Base-by-base conservation (phyloP, 148 eudicot genomes). In the Linanthus parryae region DNA sequence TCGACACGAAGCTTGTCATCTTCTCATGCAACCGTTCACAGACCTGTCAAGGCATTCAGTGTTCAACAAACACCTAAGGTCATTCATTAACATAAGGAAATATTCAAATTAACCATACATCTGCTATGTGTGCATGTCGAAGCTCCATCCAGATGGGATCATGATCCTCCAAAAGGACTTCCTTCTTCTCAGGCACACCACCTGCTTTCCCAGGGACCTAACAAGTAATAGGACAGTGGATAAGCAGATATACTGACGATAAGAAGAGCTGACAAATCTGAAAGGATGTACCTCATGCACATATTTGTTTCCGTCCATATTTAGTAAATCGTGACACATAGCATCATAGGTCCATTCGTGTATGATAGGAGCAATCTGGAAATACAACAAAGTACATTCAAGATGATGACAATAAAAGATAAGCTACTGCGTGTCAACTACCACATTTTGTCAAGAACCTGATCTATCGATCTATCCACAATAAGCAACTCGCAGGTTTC, bases 281-380 rank as follows among this genome's bases (percentile, higher is more conserved):
- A 36, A 48, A 12, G 46, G 41, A 54, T 53, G 50, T 56, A 86
- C 97, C 95, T 91, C 97, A 44, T 78, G 75, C 52, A 83, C 89
- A 66, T 91, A 91, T 58, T 86, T 91, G 75, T 87, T 91, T 57
- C 98, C 95, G 54, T 91, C 95, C 76, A 91, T 72, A 49, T 67
- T 73, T 44, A 91, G 62, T 53, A 91, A 69, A 65, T 91, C 98
- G 76, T 71, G 95, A 73, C 95, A 86, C 94, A 91, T 91, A 41
- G 98, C 95, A 66, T 83, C 98, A 71, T 91, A 86, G 39, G 98
- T 91, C 98, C 98, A 91, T 68, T 91, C 98, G 66, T 91, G 98
- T 64, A 91, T 91, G 28, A 91, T 64, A 49, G 98, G 98, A 62
- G 98, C 90, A 71, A 91, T 83, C 98, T 91, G 59, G 56, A 16